Evolutionary conservation across 345 rosid species (phyloP), one percentile per base, ranked within the genome.

Genomic region (Salix brachista): DNA sequence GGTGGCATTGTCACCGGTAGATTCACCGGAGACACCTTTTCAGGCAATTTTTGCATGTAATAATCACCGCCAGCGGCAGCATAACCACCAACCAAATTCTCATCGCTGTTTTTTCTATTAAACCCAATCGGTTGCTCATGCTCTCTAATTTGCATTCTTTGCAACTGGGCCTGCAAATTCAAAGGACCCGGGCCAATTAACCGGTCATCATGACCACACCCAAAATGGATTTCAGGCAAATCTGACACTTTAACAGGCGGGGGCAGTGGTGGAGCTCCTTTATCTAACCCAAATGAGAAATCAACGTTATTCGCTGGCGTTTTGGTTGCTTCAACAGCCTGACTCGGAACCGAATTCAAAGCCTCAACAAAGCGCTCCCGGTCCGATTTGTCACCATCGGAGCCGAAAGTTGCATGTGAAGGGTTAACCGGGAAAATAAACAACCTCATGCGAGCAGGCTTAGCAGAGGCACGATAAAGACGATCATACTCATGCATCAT

Each of bases 401-500:
- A 87, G 25, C 90, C 87, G 67, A 88, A 89, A 18, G 82, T 83
- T 4, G 81, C 66, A 16, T 80, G 84, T 3, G 84, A 67, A 14
- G 85, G 79, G 46, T 54, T 81, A 18, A 78, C 87, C 52, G 93
- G 89, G 30, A 95, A 93, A 37, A 95, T 78, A 78, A 95, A 95
- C 42, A 95, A 78, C 28, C 99, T 88, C 96, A 95, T 86, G 83
- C 99, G 88, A 16, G 92, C 92, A 3, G 97, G 96, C 87, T 88
- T 91, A 18, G 94, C 86, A 1, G 91, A 83, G 68, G 84, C 81
- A 19, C 96, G 96, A 65, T 23, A 85, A 37, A 91, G 85, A 1
- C 99, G 96, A 67, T 95, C 99, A 75, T 95, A 89, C 83, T 95
- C 99, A 41, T 88, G 91, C 98, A 93, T 93, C 96, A 95, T 84